These are phyloP conservation scores for Tricholoma furcatifolium DNA, from an alignment of 768 basidiomycete genomes.

Conservation along the genomic window DNA sequence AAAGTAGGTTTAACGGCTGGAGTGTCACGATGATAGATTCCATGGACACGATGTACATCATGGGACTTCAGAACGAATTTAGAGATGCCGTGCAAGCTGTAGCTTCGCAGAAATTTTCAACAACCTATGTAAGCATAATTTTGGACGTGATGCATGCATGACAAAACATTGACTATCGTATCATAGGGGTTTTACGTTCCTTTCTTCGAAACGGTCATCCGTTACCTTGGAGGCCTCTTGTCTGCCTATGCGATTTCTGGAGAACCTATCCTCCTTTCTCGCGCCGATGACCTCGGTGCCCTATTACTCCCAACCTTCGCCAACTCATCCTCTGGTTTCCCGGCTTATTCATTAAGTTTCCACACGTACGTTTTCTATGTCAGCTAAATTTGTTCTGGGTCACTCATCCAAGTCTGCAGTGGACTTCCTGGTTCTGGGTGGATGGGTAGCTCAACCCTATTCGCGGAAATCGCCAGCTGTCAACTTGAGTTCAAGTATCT, in stretches of 20 bases:
- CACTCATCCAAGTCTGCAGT: constrained; percentile 18
- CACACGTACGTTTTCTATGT: constrained; percentile 32
- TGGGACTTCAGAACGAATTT: constrained; percentile 75
- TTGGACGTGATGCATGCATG: not conserved
- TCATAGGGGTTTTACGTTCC: constrained; percentile 36
- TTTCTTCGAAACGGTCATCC: constrained; percentile 78
- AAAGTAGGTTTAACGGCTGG: constrained; percentile 42
- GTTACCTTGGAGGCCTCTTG: constrained; percentile 72
- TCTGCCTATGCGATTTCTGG: constrained; percentile 75
- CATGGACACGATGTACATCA: constrained; percentile 78
- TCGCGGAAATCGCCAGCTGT: constrained; percentile 46
- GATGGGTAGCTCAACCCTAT: constrained; percentile 27
- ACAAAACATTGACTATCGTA: constrained; percentile 2
- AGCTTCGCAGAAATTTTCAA: constrained; percentile 40
- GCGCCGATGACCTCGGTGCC: constrained; percentile 67
- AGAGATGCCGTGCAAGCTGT: constrained; percentile 51
- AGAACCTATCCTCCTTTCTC: constrained; percentile 53
- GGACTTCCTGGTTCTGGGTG: constrained; percentile 30
- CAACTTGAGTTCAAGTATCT: constrained; percentile 81
- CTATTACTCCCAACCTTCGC: constrained; percentile 65
- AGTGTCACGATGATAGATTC: constrained; percentile 70
- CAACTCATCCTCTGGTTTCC: constrained; percentile 57
- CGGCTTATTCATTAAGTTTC: constrained; percentile 60
- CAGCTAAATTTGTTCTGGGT: not conserved
- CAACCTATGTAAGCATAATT: constrained; percentile 27